Evolutionary conservation across 768 basidiomycete genomes (phyloP).

Genomic region (Floccularia luteovirens): DNA sequence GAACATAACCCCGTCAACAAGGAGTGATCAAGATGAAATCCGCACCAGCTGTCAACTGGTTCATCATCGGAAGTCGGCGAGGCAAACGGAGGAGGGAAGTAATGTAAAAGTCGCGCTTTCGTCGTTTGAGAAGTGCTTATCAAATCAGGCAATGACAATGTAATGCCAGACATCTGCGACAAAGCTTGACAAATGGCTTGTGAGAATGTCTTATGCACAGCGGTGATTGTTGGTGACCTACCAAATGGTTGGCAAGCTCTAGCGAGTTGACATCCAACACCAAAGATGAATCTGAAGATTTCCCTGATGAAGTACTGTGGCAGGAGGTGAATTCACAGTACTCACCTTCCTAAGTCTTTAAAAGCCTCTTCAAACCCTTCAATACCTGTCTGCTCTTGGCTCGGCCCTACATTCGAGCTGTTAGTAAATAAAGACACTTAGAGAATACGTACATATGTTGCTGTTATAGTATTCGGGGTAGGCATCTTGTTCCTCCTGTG

Average conservation of each 20-base stretch:
- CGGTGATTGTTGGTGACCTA: conserved; percentile 21
- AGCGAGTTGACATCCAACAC: conserved; percentile 77
- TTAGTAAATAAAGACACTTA: conserved; percentile 1
- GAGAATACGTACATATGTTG: conserved; percentile 68
- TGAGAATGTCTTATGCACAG: neutral
- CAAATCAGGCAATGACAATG: conserved; percentile 61
- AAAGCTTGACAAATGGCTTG: conserved; percentile 35
- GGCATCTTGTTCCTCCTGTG: conserved; percentile 38
- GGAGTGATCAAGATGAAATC: conserved; percentile 91
- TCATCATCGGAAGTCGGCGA: conserved; percentile 41
- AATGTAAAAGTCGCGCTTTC: conserved; percentile 94
- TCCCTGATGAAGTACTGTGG: conserved; percentile 7
- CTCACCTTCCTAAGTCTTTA: conserved; percentile 72
- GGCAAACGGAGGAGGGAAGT: conserved; percentile 68
- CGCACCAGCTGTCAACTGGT: conserved; percentile 85
- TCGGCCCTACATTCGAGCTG: conserved; percentile 45
- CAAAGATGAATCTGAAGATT: conserved; percentile 70
- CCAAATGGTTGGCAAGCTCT: conserved; percentile 90
- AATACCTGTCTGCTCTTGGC: conserved; percentile 44
- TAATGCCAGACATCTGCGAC: conserved; percentile 55
- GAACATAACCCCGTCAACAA: conserved; percentile 90
- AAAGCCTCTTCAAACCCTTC: conserved; percentile 84
- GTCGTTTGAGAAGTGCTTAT: conserved; percentile 75
- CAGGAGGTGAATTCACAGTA: neutral
- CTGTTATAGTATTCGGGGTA: conserved; percentile 82